A percentile compares a stretch with the other conserved stretches of the same genome.
These are phyloP conservation scores for Aspergillus wentii DNA, from an alignment of 495 filamentous ascomycete species.

Conservation along the genomic window DNA sequence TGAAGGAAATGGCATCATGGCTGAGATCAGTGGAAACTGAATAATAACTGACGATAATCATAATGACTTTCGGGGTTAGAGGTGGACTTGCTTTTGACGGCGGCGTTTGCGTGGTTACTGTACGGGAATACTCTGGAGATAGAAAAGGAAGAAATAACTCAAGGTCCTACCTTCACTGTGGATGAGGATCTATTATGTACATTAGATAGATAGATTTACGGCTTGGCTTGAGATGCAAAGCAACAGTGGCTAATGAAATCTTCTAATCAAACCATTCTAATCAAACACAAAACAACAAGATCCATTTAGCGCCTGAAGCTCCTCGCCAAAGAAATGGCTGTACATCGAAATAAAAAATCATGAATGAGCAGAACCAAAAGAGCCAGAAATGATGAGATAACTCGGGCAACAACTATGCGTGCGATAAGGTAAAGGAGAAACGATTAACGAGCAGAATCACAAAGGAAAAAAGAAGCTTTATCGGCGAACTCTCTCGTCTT, in stretches of 20 bases:
- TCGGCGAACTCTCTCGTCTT: slow-evolving; percentile 39
- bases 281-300: slow-evolving; percentile 9
- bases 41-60: slow-evolving; percentile 1
- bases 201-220: slow-evolving; percentile 9
- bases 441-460: no score
- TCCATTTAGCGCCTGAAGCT: slow-evolving; percentile 35
- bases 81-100: not conserved
- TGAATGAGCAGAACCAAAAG: slow-evolving; percentile 11
- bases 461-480: slow-evolving; percentile 15
- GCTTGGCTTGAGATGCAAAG: not conserved
- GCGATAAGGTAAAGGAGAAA: slow-evolving; percentile 5
- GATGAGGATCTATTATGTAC: slow-evolving; percentile 7
- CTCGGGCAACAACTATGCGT: not conserved
- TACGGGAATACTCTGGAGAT: no score
- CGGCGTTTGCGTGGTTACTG: not conserved
- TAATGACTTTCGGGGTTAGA: slow-evolving; percentile 2
- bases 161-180: not conserved
- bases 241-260: not conserved
- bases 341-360: slow-evolving; percentile 19
- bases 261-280: slow-evolving; percentile 3
- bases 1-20: slow-evolving; percentile 28
- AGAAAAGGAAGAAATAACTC: no score
- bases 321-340: slow-evolving; percentile 31
- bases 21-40: slow-evolving; percentile 20
- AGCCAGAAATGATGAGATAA: slow-evolving; percentile 4